Conservation (phyloP, 2,329 filamentous ascomycete species). For the Fusarium circinatum region DNA sequence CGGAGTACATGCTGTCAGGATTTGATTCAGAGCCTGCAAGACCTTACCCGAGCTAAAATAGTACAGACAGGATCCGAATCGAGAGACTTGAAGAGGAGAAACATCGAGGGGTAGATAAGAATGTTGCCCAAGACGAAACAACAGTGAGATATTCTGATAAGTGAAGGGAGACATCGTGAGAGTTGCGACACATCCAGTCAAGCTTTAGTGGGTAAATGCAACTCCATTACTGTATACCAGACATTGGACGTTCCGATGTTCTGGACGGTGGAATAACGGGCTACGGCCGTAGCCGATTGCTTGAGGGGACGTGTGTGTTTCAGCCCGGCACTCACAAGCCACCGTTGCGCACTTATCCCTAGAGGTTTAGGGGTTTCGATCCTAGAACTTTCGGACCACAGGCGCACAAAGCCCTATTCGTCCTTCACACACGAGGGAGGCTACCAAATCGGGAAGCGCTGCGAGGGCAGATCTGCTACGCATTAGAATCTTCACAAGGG, state of each 20-base stretch:
- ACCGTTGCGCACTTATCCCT: conserved; percentile 1
- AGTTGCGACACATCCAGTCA: not conserved
- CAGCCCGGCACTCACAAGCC: conserved; percentile 37
- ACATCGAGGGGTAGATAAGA: not conserved
- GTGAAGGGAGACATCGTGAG: not conserved
- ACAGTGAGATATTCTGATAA: not conserved
- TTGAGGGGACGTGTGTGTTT: conserved; percentile 28
- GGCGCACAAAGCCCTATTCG: conserved; percentile 15
- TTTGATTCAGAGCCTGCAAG: conserved; percentile 1
- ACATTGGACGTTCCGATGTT: conserved; percentile 16
- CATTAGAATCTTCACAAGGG: conserved; percentile 6
- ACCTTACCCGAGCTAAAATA: conserved; percentile 8
- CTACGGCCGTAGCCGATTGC: conserved; percentile 12
- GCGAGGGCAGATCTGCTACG: conserved; percentile 17
- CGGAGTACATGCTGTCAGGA: not conserved
- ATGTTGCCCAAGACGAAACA: not conserved
- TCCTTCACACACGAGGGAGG: conserved; percentile 22
- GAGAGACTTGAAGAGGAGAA: not conserved
- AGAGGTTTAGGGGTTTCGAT: conserved; percentile 4
- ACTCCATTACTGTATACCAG: conserved; percentile 5
- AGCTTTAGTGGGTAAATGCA: conserved; percentile 14
- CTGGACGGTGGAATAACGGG: not conserved
- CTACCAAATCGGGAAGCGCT: conserved; percentile 23
- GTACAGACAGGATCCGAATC: not conserved
- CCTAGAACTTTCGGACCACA: not conserved